Conservation (phyloP, 83 land plant genomes). For the Isoetes engelmannii region DNA sequence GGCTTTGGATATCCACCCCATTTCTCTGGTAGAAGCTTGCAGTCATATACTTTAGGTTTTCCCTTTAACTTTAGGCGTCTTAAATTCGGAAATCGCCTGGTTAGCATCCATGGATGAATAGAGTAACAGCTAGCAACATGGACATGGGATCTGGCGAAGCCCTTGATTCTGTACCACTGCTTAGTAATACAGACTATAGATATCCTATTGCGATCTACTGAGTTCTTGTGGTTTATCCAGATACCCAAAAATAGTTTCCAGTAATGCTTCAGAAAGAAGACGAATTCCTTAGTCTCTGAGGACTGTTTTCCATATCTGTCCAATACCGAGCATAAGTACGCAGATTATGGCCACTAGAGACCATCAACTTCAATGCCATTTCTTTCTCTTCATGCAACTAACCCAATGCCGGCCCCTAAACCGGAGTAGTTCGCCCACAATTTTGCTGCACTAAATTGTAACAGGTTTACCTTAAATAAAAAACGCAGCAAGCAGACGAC, state of each 20-base stretch:
- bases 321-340: too few relatives aligned
- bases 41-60: constrained; percentile 78
- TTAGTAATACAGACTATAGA: constrained; percentile 65
- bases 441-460: too few relatives aligned
- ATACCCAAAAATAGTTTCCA: constrained; percentile 43
- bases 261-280: constrained; percentile 31
- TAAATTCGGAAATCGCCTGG: constrained; percentile 40
- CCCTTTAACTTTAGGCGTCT: constrained; percentile 64
- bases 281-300: too few relatives aligned
- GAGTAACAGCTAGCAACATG: constrained; percentile 64
- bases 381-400: too few relatives aligned
- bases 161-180: constrained; percentile 53
- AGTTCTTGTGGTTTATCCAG: constrained; percentile 47
- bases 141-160: constrained; percentile 45
- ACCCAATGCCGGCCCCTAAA: too few relatives aligned
- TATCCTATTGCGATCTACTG: constrained; percentile 46
- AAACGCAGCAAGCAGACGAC: too few relatives aligned
- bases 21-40: constrained; percentile 55
- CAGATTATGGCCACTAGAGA: too few relatives aligned
- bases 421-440: too few relatives aligned
- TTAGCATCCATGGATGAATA: constrained; percentile 40
- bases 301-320: too few relatives aligned
- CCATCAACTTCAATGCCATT: too few relatives aligned
- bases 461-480: too few relatives aligned
- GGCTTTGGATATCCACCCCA: constrained; percentile 75